Evolutionary conservation across 2,329 filamentous ascomycete genomes (phyloP).

Genomic region (Fusarium nematophilum): DNA sequence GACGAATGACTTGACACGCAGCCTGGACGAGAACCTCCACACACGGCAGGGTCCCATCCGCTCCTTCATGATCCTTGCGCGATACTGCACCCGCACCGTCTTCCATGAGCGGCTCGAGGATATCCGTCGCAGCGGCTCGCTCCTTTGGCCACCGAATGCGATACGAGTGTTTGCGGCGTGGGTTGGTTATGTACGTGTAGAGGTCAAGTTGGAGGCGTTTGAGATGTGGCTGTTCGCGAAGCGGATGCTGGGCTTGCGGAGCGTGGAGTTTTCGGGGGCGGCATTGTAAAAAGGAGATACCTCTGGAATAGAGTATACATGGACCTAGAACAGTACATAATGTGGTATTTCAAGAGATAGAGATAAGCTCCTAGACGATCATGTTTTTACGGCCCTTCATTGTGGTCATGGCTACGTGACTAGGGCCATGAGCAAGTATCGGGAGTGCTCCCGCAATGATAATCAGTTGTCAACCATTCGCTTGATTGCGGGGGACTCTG

Average conservation of each 20-base stretch:
- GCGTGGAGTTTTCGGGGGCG: conserved; percentile 42
- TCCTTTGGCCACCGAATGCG: conserved; percentile 69
- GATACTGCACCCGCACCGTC: conserved; percentile 75
- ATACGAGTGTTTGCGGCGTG: conserved; percentile 66
- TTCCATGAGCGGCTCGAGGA: conserved; percentile 72
- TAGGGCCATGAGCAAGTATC: no score
- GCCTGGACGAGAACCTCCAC: conserved; percentile 89
- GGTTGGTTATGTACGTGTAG: conserved; percentile 68
- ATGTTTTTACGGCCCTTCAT: no score
- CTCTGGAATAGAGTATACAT: conserved; percentile 32
- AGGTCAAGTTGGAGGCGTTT: conserved; percentile 71
- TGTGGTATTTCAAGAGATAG: conserved; percentile 15
- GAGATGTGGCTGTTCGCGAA: conserved; percentile 70
- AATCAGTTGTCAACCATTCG: no score
- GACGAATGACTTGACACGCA: conserved; percentile 95
- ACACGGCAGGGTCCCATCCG: conserved; percentile 75
- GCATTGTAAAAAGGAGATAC: conserved; percentile 33
- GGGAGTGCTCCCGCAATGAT: no score
- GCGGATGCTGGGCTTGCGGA: conserved; percentile 55
- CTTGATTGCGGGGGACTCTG: no score
- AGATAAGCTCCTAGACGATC: not conserved
- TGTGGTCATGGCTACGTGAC: no score
- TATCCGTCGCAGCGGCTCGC: conserved; percentile 63
- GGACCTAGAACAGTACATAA: conserved; percentile 39
- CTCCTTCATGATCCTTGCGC: conserved; percentile 74